phyloP scores from a whole-genome alignment of 768 basidiomycete genomes.

The Pleurotus giganteus region DNA sequence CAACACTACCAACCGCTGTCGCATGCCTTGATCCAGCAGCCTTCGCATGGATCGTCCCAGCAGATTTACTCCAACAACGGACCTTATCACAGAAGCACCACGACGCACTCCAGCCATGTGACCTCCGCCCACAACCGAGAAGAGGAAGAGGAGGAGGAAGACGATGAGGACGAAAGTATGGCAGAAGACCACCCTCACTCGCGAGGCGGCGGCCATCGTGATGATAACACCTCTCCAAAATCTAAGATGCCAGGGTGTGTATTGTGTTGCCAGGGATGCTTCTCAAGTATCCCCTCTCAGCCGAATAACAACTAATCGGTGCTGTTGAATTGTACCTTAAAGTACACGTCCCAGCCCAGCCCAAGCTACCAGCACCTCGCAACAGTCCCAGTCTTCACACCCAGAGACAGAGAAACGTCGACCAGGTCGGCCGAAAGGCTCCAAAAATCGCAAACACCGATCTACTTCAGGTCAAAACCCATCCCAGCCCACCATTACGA shows the following conservation, averaged over 20 bases:
- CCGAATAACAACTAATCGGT: background rate
- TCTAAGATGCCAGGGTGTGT: conserved; percentile 29
- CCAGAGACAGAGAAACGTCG: conserved; percentile 51
- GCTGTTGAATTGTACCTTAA: background rate
- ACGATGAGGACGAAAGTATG: conserved; percentile 73
- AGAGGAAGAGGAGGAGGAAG: conserved; percentile 59
- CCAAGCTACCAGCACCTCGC: conserved; percentile 23
- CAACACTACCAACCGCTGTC: conserved; percentile 82
- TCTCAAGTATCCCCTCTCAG: background rate
- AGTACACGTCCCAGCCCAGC: conserved; percentile 26
- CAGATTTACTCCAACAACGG: conserved; percentile 22
- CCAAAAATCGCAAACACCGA: conserved; percentile 64
- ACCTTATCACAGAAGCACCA: conserved; percentile 21
- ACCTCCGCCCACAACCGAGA: conserved; percentile 22
- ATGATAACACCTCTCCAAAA: conserved; percentile 34
- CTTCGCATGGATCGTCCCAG: conserved; percentile 26
- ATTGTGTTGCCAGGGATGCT: background rate
- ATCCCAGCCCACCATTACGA: background rate
- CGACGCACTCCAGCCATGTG: conserved; percentile 11
- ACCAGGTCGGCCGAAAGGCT: conserved; percentile 77
- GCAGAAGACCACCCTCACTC: conserved; percentile 66
- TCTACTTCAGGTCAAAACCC: background rate
- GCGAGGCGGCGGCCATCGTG: conserved; percentile 37
- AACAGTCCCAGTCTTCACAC: conserved; percentile 33
- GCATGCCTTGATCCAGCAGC: conserved; percentile 69